Conservation (phyloP, 1,284 basidiomycete genomes). For the Moesziomyces sp. region DNA sequence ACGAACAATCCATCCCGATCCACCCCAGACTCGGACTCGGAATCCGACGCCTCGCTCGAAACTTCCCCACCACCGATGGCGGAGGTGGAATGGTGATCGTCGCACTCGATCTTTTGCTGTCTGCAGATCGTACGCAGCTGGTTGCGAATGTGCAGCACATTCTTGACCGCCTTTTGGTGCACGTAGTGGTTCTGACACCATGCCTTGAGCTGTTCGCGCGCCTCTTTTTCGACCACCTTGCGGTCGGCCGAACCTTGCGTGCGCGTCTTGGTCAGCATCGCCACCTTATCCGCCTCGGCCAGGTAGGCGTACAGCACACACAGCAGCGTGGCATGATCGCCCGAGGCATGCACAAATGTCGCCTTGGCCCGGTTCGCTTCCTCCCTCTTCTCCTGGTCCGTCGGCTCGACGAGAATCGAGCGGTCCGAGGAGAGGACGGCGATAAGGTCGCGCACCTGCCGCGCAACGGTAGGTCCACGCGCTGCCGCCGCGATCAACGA, state of each 20-base stretch:
- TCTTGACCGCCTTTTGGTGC: slow-evolving; percentile 56
- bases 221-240: slow-evolving; percentile 27
- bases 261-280: slow-evolving; percentile 2
- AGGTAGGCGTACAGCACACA: slow-evolving; percentile 66
- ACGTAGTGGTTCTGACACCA: slow-evolving; percentile 64
- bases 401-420: slow-evolving; percentile 51
- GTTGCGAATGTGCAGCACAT: slow-evolving; percentile 57
- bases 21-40: not conserved
- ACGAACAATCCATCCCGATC: slow-evolving; percentile 27
- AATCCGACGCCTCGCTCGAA: slow-evolving; percentile 7
- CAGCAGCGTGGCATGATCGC: slow-evolving; percentile 64
- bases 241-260: slow-evolving; percentile 8
- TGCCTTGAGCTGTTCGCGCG: slow-evolving; percentile 68
- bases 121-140: slow-evolving; percentile 58
- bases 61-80: not conserved
- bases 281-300: slow-evolving; percentile 24
- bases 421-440: slow-evolving; percentile 61
- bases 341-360: slow-evolving; percentile 50
- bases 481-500: slow-evolving; percentile 60
- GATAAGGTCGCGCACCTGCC: slow-evolving; percentile 63
- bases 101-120: slow-evolving; percentile 56
- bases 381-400: slow-evolving; percentile 53
- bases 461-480: slow-evolving; percentile 40
- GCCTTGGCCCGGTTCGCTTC: slow-evolving; percentile 68
- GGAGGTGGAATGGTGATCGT: slow-evolving; percentile 33